Base-by-base conservation (phyloP, 2,329 filamentous ascomycete species). In the Pseudogymnoascus sp. region DNA sequence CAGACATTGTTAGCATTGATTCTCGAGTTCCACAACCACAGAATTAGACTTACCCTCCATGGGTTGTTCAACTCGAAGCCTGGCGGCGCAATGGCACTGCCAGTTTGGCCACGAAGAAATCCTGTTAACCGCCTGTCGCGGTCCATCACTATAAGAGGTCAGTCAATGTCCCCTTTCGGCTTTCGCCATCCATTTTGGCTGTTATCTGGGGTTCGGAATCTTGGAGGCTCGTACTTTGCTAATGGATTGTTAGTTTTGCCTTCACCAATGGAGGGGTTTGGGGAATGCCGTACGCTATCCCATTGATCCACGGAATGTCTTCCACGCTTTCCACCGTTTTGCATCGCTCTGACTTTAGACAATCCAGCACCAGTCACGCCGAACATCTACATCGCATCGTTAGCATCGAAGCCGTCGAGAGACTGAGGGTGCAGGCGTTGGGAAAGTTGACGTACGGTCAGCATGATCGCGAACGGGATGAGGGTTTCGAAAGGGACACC, bases 11-110 rank as follows among this genome's bases (percentile, higher is more conserved):
- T 30, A 60, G 25, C 38, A 60, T 43, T 32, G 14, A 32, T 28
- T 11, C 11, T 6, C 16, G 9, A 32, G 0, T 57, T 41, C 12
- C 14, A 32, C 18, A 41, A 7, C 11, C 25, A 16, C n/a, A 16
- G 9, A 9, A 41, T 37, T 38, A 64, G 50, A 68, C 71, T 32
- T 70, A 76, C 74, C 66, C 71, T 74, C 74, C 74, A 76, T 60
- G 72, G 71, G 62, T 75, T 76, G 68, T 71, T 76, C 63, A 75
- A 63, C 64, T 75, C 74, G 64, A 74, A 76, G 59, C 73, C 74
- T 16, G 65, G 43, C 9, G 74, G 74, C 57, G 74, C 74, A 16
- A 64, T 64, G 47, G 72, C 64, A 43, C 69, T 69, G 61, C 74
- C 74, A 34, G 70, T 72, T 65, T 76, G 74, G 57, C 74, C 74